phyloP scores from a whole-genome alignment of 305 asterid species.

The Fraxinus dipetala region DNA sequence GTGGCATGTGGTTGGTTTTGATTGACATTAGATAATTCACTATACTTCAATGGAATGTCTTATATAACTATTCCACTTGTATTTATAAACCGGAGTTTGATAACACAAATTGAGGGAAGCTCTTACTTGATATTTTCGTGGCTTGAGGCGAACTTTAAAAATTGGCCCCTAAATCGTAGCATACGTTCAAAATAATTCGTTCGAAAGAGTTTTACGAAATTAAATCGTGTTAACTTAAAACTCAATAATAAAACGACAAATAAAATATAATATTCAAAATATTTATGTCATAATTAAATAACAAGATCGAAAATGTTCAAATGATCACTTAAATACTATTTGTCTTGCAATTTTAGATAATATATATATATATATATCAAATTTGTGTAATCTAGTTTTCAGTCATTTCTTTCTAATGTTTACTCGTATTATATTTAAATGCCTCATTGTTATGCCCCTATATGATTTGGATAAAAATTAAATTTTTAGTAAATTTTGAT shows the following conservation, averaged over 20 bases:
- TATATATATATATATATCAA: too few species aligned
- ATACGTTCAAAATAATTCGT: not conserved
- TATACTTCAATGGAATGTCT: not conserved
- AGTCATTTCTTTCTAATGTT: too few species aligned
- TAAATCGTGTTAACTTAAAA: too few species aligned
- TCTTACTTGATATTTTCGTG: too few species aligned
- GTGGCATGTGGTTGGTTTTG: not conserved
- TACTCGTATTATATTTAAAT: too few species aligned
- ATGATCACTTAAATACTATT: not conserved
- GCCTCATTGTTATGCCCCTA: too few species aligned
- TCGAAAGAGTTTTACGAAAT: not conserved
- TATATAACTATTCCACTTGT: not conserved
- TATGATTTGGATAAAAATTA: too few species aligned
- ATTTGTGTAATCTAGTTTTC: not conserved
- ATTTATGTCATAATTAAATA: too few species aligned
- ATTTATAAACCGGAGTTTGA: not conserved
- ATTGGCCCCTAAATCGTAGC: not conserved
- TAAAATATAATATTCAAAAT: not conserved
- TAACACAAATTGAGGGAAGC: not conserved
- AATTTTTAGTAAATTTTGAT: too few species aligned
- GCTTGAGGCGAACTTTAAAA: not conserved
- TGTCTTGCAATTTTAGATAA: not conserved
- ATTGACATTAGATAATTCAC: not conserved
- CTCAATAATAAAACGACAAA: too few species aligned
- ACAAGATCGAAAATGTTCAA: not conserved